phyloP scores from a whole-genome alignment of 2,329 filamentous ascomycete species.

The Fusarium beomiforme region DNA sequence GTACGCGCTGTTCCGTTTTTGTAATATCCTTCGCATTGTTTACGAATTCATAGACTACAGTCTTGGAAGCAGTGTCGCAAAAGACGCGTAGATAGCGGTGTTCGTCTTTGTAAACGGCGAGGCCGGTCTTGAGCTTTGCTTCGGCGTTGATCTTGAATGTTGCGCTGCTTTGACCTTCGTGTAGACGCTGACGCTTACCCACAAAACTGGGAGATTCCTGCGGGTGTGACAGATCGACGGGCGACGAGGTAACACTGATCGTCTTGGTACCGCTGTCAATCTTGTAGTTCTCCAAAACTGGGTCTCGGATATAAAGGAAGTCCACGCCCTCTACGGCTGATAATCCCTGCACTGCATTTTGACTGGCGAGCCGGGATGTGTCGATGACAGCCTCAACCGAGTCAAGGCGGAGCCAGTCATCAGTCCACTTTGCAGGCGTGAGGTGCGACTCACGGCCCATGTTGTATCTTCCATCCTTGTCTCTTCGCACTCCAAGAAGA shows the following conservation, averaged over 20 bases:
- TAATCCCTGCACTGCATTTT: not conserved
- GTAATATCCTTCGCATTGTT: constrained; percentile 1
- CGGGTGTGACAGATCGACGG: not conserved
- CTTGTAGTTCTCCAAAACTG: constrained; percentile 1
- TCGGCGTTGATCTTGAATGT: not conserved
- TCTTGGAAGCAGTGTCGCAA: not conserved
- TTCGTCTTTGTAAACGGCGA: constrained; percentile 5
- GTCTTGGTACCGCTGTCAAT: not conserved
- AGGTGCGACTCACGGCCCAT: constrained; percentile 13
- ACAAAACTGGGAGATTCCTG: constrained; percentile 2
- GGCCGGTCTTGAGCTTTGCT: not conserved
- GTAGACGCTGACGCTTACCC: constrained; percentile 12
- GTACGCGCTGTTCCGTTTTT: not conserved
- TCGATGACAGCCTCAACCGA: not conserved
- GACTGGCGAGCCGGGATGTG: not conserved
- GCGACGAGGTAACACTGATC: not conserved
- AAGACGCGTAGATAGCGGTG: constrained; percentile 2
- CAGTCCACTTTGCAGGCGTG: not conserved
- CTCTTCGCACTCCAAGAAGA: constrained; percentile 6
- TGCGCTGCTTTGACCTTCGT: not conserved
- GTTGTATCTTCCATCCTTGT: not conserved
- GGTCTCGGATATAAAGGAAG: constrained; percentile 10
- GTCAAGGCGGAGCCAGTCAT: constrained; percentile 4
- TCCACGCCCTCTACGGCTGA: constrained; percentile 1
- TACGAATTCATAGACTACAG: not conserved